Conservation (phyloP, 306 rosid species). For the Spatholobus suberectus region DNA sequence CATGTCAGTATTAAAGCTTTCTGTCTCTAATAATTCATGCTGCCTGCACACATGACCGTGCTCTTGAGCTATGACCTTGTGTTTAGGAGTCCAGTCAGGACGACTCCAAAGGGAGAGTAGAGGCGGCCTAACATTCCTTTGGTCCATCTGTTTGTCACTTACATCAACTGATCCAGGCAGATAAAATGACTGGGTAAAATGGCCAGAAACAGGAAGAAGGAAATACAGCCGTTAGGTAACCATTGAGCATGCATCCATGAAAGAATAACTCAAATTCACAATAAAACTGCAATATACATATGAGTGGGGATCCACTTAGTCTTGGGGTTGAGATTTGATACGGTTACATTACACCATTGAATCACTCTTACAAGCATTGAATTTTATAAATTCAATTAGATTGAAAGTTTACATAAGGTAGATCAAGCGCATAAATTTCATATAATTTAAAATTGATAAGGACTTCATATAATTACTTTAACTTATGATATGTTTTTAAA, state of each 20-base stretch:
- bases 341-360: neutral
- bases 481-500: neutral
- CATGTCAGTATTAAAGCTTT: constrained; percentile 23
- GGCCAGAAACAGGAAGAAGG: neutral
- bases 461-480: neutral
- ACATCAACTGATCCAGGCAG: constrained; percentile 68
- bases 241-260: neutral
- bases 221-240: neutral
- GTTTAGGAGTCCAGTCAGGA: constrained; percentile 56
- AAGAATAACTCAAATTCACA: neutral
- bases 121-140: constrained; percentile 57
- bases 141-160: constrained; percentile 59
- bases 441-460: neutral
- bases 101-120: constrained; percentile 68
- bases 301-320: neutral
- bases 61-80: constrained; percentile 57
- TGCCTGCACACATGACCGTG: constrained; percentile 44
- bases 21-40: constrained; percentile 12
- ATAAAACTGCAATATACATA: neutral
- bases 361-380: neutral
- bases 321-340: neutral
- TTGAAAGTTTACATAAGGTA: neutral
- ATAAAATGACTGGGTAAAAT: constrained; percentile 67
- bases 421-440: neutral
- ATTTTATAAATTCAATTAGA: neutral